These are phyloP conservation scores for Pyrenophora tritici-repentis DNA, from an alignment of 2,329 filamentous ascomycete species.

Conservation along the genomic window DNA sequence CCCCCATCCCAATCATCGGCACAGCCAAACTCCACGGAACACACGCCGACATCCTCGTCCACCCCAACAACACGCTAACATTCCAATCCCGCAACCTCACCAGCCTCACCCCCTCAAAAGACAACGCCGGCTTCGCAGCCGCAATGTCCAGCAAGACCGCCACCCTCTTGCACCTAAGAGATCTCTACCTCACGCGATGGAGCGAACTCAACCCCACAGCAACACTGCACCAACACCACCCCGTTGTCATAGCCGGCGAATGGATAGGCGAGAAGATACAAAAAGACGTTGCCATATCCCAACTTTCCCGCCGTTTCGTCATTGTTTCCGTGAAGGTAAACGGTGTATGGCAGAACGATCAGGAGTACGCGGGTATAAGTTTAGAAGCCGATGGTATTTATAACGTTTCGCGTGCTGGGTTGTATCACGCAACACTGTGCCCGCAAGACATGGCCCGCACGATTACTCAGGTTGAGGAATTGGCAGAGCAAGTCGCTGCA, in stretches of 20 bases:
- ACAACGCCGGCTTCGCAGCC: conserved; percentile 34
- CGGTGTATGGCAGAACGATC: conserved; percentile 28
- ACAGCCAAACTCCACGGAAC: conserved; percentile 44
- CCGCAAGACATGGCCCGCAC: neutral
- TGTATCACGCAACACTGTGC: neutral
- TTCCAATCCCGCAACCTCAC: conserved; percentile 34
- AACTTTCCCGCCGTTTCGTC: conserved; percentile 33
- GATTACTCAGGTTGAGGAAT: neutral
- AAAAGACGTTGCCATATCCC: conserved; percentile 24
- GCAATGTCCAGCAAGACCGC: conserved; percentile 23
- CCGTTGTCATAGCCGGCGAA: conserved; percentile 37
- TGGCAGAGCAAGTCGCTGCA: neutral
- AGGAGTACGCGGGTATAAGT: neutral
- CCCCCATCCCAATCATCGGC: conserved; percentile 29
- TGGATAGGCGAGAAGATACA: conserved; percentile 39
- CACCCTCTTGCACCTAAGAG: conserved; percentile 23
- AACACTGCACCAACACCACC: conserved; percentile 7
- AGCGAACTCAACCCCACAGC: conserved; percentile 18
- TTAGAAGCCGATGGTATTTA: neutral
- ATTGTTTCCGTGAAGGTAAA: conserved; percentile 36
- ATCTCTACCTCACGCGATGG: conserved; percentile 26
- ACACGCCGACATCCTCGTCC: conserved; percentile 39
- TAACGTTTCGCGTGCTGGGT: neutral
- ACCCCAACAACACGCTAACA: conserved; percentile 23
- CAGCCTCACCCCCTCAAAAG: conserved; percentile 21